Evolutionary conservation across 306 rosid genomes (phyloP).

Genomic region (Lathyrus oleraceus): DNA sequence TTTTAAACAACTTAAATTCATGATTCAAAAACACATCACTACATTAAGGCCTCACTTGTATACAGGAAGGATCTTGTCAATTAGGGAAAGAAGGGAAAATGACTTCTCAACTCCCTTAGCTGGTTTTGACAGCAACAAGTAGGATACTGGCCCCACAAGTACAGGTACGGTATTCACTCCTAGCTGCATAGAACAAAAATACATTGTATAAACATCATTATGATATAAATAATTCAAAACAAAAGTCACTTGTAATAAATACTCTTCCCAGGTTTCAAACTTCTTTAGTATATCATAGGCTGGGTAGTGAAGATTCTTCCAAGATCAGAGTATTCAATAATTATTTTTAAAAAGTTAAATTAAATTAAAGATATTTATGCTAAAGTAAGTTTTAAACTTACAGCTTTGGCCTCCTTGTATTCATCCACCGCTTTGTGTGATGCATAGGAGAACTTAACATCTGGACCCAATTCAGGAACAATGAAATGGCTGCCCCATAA

Average conservation of each 20-base stretch:
- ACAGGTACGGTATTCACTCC: constrained; percentile 79
- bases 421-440: constrained; percentile 85
- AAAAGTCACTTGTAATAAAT: background rate
- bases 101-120: constrained; percentile 73
- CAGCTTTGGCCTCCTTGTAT: constrained; percentile 80
- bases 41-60: constrained; percentile 54
- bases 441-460: constrained; percentile 73
- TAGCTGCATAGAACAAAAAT: constrained; percentile 50
- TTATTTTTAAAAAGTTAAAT: background rate
- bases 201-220: background rate
- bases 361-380: constrained; percentile 12
- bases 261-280: background rate
- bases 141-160: constrained; percentile 83
- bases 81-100: constrained; percentile 61
- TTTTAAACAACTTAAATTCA: background rate
- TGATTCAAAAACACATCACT: constrained; percentile 15
- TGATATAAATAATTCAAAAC: background rate
- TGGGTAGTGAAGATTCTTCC: constrained; percentile 5
- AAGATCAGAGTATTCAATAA: background rate
- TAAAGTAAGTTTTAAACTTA: constrained; percentile 43
- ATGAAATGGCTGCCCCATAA: constrained; percentile 72
- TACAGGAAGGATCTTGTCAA: constrained; percentile 65
- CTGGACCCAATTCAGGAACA: constrained; percentile 87
- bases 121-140: constrained; percentile 79
- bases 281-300: constrained; percentile 8